Percentiles rank a stretch among this genome's conserved stretches.
Conservation (phyloP, 495 filamentous ascomycete species). For the Tirmania nivea region DNA sequence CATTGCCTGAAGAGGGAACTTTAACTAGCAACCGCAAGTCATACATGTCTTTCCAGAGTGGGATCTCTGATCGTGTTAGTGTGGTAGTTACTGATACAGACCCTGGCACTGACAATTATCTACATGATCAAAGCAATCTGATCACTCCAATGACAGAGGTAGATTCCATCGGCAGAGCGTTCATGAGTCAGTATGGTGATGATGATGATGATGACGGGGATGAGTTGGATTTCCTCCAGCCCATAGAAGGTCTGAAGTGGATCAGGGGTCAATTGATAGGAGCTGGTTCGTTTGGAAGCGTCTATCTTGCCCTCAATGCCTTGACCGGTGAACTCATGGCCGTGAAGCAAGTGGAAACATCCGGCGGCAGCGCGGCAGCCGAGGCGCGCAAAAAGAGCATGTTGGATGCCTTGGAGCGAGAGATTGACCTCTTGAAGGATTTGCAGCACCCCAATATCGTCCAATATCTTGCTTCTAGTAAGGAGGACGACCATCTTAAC, state of each 20-base stretch:
- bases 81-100: constrained; percentile 45
- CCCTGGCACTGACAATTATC: constrained; percentile 55
- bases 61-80: constrained; percentile 36
- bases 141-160: constrained; percentile 40
- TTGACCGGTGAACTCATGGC: constrained; percentile 95
- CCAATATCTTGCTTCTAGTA: constrained; percentile 85
- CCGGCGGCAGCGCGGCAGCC: constrained; percentile 53
- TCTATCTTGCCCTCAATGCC: constrained; percentile 89
- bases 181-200: constrained; percentile 40
- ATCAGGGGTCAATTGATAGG: constrained; percentile 97
- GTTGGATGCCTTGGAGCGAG: constrained; percentile 88
- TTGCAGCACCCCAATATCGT: constrained; percentile 95
- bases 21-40: constrained; percentile 53
- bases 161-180: constrained; percentile 15
- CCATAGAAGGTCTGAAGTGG: constrained; percentile 67
- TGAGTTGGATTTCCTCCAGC: constrained; percentile 37
- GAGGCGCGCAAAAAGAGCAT: constrained; percentile 91
- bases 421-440: constrained; percentile 84
- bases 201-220: constrained; percentile 79
- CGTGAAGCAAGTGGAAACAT: constrained; percentile 94
- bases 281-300: constrained; percentile 89
- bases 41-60: constrained; percentile 85
- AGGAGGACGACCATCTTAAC: constrained; percentile 79
- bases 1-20: constrained; percentile 56
- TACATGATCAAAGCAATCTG: constrained; percentile 55